These are phyloP conservation scores for Sporopachydermia lactativora DNA, from an alignment of 805 yeast species.

Conservation along the genomic window DNA sequence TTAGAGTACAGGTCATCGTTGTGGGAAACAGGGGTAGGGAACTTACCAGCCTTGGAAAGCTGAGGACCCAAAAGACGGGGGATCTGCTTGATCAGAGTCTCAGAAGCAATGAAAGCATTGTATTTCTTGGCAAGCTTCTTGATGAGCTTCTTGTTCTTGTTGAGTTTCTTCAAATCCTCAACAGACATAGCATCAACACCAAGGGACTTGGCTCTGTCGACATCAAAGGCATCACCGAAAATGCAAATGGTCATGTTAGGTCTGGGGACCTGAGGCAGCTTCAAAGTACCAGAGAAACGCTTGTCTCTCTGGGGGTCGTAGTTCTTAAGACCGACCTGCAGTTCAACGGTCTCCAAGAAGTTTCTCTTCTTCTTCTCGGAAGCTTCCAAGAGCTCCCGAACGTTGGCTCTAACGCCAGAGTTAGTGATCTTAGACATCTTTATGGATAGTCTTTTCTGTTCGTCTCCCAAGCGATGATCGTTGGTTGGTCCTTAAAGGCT, in stretches of 20 bases:
- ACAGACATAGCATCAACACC: slow-evolving; percentile 99
- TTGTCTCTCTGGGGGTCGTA: slow-evolving; percentile 99
- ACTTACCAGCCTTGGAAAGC: slow-evolving; percentile 99
- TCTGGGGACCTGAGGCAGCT: slow-evolving; percentile 98
- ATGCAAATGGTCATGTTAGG: slow-evolving; percentile 99
- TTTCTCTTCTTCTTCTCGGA: slow-evolving; percentile 99
- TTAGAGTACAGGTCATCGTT: slow-evolving; percentile 92
- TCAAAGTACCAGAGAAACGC: slow-evolving; percentile 99
- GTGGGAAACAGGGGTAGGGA: slow-evolving; percentile 99
- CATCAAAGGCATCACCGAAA: slow-evolving; percentile 99
- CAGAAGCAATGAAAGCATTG: slow-evolving; percentile 99
- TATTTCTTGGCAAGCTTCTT: slow-evolving; percentile 99
- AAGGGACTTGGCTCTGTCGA: slow-evolving; percentile 98
- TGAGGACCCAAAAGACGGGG: slow-evolving; percentile 99
- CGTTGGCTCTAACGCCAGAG: slow-evolving; percentile 93
- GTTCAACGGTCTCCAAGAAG: slow-evolving; percentile 99
- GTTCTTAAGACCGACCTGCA: slow-evolving; percentile 99
- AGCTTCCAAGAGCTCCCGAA: slow-evolving; percentile 77
- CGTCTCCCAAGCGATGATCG: slow-evolving; percentile 66
- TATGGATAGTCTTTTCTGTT: slow-evolving; percentile 17
- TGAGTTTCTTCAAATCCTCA: slow-evolving; percentile 98
- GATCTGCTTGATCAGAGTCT: slow-evolving; percentile 97
- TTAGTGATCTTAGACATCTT: slow-evolving; percentile 81
- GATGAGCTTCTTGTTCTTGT: slow-evolving; percentile 99
- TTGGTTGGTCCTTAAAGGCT: slow-evolving; percentile 35